Percentiles rank a stretch among this genome's conserved stretches.
Evolutionary conservation across 345 rosid species (phyloP).

Genomic region (Mangifera indica): DNA sequence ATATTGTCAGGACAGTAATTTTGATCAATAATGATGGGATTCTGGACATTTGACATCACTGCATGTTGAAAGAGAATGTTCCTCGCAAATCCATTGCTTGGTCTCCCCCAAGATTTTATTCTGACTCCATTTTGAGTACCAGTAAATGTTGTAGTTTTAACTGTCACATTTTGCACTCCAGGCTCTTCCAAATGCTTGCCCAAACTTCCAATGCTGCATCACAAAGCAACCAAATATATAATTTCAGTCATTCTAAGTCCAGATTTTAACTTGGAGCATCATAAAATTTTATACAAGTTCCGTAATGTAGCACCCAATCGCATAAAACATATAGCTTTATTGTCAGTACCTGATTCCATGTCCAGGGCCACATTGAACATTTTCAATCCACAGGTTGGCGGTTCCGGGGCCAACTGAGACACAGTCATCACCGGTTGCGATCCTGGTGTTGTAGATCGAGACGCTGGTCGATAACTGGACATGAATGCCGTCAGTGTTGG

Average conservation of each 20-base stretch:
- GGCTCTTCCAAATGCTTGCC: constrained; percentile 33
- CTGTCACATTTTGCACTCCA: constrained; percentile 45
- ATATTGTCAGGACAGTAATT: constrained; percentile 32
- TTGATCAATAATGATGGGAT: constrained; percentile 48
- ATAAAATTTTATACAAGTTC: no score
- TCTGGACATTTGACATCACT: constrained; percentile 37
- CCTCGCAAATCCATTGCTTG: constrained; percentile 33
- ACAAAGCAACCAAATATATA: not conserved
- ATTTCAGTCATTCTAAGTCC: no score
- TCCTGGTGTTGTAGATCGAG: constrained; percentile 47
- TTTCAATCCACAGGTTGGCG: constrained; percentile 39
- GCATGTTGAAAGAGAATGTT: constrained; percentile 34
- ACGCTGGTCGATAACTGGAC: constrained; percentile 48
- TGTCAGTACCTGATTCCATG: constrained; percentile 58
- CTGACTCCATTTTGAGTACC: constrained; percentile 45
- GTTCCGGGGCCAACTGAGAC: constrained; percentile 72
- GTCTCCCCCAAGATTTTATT: constrained; percentile 43
- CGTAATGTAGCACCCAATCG: no score
- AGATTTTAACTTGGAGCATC: no score
- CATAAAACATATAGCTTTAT: no score
- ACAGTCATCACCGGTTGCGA: constrained; percentile 77
- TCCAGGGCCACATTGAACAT: constrained; percentile 70
- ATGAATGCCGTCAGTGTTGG: constrained; percentile 85
- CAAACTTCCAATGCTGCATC: constrained; percentile 44
- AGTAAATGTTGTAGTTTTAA: constrained; percentile 30